Percentiles rank a stretch among this genome's conserved stretches.
Conservation (phyloP, 1,284 basidiomycete species). For the Tetrapyrgos nigripes region DNA sequence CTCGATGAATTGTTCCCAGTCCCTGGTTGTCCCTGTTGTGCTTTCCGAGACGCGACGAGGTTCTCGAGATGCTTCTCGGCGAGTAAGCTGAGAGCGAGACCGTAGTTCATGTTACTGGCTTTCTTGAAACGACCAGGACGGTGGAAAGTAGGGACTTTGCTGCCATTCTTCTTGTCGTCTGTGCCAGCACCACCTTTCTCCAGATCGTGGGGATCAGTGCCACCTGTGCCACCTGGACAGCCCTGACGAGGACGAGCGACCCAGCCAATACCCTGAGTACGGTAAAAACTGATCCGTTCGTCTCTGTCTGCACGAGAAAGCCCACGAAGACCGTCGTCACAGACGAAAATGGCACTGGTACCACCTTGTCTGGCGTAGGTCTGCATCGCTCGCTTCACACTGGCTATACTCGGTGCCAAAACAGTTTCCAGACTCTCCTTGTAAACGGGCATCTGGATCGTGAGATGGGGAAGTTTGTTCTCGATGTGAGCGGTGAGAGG, state of each 20-base stretch:
- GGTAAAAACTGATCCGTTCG: conserved; percentile 77
- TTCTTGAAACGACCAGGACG: conserved; percentile 20
- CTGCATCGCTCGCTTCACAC: conserved; percentile 85
- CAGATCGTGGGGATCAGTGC: conserved; percentile 2
- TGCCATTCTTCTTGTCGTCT: conserved; percentile 1
- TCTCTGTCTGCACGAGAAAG: conserved; percentile 68
- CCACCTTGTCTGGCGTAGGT: conserved; percentile 83
- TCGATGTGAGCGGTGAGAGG: conserved; percentile 36
- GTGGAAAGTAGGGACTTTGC: conserved; percentile 7
- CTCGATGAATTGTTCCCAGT: not conserved
- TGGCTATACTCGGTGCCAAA: conserved; percentile 76
- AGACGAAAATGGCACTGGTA: conserved; percentile 75
- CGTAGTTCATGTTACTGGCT: conserved; percentile 20
- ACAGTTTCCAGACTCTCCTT: conserved; percentile 73
- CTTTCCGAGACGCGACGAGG: conserved; percentile 8
- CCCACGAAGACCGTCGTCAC: conserved; percentile 77
- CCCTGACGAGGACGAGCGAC: conserved; percentile 65
- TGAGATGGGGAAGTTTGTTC: conserved; percentile 71
- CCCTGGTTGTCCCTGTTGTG: not conserved
- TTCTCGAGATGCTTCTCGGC: conserved; percentile 11
- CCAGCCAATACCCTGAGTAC: conserved; percentile 83
- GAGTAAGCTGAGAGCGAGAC: conserved; percentile 10
- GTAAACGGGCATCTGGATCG: conserved; percentile 85
- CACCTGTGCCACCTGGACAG: conserved; percentile 11
- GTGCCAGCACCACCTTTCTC: conserved; percentile 11